Base-by-base conservation (phyloP, 2,329 filamentous ascomycete genomes). In the Alternaria alternata region DNA sequence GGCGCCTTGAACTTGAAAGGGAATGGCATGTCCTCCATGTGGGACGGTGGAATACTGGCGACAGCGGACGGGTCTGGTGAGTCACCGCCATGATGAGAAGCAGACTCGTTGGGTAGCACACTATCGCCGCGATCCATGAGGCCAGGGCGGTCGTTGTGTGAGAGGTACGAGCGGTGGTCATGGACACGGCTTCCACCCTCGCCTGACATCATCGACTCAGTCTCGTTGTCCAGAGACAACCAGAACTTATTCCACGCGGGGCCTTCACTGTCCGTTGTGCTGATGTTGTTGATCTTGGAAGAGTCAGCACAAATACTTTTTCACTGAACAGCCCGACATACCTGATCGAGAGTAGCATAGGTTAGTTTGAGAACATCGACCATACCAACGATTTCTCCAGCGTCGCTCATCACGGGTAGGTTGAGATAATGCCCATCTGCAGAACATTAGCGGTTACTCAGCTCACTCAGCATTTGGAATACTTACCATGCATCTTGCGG, bases 161-260 rank as follows among this genome's bases (percentile, higher is more conserved):
- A 96, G 81, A 96, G 89, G 69, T 94, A 84, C 34, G 91, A 94
- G 61, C 92, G 88, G 54, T 88, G 86, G 62, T 88, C 87, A 72
- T 83, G 88, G 77, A 71, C 83, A 70, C 92, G 90, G 73, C 90
- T 89, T 73, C 91, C 92, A 49, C 91, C 92, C 58, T 96, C 93
- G 61, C 94, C 95, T 61, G 95, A 99, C 79, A 98, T 89, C 86
- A 97, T 91, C 2, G 95, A 99, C 80, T 98, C 95, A 14, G 94
- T 94, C 78, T 97, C 94, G 71, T 96, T 89, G 78, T 98, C 88
- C 71, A 99, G 89, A 1, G 95, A 98, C 68, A 98, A 85, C 95
- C 95, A 99, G 83, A 99, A 99, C 81, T 98, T 99, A 84, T 97
- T 98, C 95, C 95, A 99, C 7, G 95, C 95, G 5, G 95, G 95